Conservation (phyloP, 345 rosid species). For the Punica granatum region DNA sequence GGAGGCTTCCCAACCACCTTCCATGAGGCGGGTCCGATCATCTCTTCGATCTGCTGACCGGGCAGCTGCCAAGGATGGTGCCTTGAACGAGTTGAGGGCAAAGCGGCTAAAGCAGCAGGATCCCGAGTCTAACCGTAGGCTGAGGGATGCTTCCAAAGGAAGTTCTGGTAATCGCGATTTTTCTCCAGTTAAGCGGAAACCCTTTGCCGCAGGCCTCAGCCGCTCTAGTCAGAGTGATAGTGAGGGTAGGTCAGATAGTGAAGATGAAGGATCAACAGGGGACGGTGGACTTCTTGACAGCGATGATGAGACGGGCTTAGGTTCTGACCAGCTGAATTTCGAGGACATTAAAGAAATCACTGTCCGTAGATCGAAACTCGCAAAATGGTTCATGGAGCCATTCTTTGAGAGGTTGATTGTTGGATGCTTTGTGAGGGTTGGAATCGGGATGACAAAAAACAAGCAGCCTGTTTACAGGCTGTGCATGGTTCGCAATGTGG, state of each 20-base stretch:
- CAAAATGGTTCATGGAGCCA: constrained; percentile 97
- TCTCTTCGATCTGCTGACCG: constrained; percentile 93
- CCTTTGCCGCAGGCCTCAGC: constrained; percentile 55
- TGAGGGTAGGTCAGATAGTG: constrained; percentile 78
- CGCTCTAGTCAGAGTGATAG: constrained; percentile 87
- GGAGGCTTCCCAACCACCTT: constrained; percentile 49
- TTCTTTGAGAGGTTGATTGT: constrained; percentile 95
- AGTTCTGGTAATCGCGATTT: constrained; percentile 49
- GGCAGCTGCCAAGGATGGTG: constrained; percentile 92
- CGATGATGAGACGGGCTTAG: constrained; percentile 70
- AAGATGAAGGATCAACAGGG: constrained; percentile 78
- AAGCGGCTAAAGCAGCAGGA: constrained; percentile 92
- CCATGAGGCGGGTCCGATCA: constrained; percentile 56
- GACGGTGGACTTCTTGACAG: constrained; percentile 87
- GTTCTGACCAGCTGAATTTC: constrained; percentile 50
- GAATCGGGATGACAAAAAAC: constrained; percentile 72
- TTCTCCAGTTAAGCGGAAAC: constrained; percentile 64
- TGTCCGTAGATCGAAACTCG: constrained; percentile 83
- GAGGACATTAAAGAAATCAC: constrained; percentile 86
- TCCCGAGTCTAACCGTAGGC: constrained; percentile 67
- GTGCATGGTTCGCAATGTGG: constrained; percentile 83
- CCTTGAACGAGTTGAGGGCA: constrained; percentile 80
- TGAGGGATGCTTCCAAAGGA: constrained; percentile 71
- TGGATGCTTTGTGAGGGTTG: constrained; percentile 93
- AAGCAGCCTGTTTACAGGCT: constrained; percentile 77